These are phyloP conservation scores for Flaveria bidentis DNA, from an alignment of 129 eudicot species.

Conservation along the genomic window DNA sequence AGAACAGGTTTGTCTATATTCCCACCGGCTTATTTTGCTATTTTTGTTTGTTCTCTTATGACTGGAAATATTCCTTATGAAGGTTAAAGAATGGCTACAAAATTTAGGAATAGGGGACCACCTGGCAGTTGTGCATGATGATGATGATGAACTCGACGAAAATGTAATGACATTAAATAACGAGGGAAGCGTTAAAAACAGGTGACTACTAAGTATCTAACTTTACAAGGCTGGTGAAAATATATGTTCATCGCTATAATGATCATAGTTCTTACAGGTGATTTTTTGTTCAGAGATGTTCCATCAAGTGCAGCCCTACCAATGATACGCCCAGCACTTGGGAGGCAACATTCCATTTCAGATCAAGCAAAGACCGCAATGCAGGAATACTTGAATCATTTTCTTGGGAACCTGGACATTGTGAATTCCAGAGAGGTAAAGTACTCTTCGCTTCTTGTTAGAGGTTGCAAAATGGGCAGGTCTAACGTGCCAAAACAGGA, in stretches of 20 bases:
- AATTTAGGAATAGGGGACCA: conserved; percentile 88
- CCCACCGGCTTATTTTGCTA: neutral
- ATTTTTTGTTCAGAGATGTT: conserved; percentile 98
- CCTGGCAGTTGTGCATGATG: conserved; percentile 74
- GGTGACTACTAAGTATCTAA: conserved; percentile 51
- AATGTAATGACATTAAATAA: conserved; percentile 56
- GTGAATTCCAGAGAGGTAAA: conserved; percentile 90
- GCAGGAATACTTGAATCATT: conserved; percentile 96
- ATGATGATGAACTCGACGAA: conserved; percentile 78
- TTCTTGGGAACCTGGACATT: conserved; percentile 85
- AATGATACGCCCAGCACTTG: conserved; percentile 90
- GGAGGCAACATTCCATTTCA: conserved; percentile 89
- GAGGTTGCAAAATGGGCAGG: conserved; percentile 8
- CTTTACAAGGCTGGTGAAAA: conserved; percentile 26
- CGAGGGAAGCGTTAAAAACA: conserved; percentile 79
- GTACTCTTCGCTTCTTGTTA: conserved; percentile 8
- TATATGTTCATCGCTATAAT: conserved; percentile 47
- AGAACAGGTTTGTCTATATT: conserved; percentile 67
- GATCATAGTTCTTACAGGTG: conserved; percentile 68
- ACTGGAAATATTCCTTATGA: conserved; percentile 22
- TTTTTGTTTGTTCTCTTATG: conserved; percentile 12
- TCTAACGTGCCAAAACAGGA: neutral
- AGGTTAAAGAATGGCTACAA: conserved; percentile 99
- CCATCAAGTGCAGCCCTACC: conserved; percentile 96
- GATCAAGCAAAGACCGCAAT: conserved; percentile 88